Conservation (phyloP, 1,284 basidiomycete genomes). For the Ceraceosorus guamensis region DNA sequence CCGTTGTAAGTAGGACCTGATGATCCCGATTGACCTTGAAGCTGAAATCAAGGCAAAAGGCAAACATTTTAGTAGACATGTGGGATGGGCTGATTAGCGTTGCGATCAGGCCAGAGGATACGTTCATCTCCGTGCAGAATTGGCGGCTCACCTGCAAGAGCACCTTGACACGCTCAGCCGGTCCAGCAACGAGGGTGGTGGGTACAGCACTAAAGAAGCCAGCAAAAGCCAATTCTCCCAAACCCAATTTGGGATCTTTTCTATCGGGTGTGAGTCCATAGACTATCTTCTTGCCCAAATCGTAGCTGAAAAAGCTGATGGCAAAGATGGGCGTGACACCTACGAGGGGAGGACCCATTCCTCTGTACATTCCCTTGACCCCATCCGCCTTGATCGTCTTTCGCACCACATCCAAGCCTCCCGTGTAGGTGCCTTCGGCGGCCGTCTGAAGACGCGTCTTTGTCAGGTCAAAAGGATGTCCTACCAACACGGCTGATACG, state of each 20-base stretch:
- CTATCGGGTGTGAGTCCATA: conserved; percentile 60
- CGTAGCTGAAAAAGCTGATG: conserved; percentile 97
- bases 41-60: conserved; percentile 55
- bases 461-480: conserved; percentile 94
- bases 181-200: conserved; percentile 82
- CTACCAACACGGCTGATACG: conserved; percentile 75
- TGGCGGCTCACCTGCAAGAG: conserved; percentile 66
- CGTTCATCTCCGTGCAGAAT: neutral
- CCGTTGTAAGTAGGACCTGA: conserved; percentile 72
- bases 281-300: conserved; percentile 83
- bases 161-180: conserved; percentile 95
- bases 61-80: no score
- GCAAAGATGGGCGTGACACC: conserved; percentile 99
- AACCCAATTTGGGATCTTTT: conserved; percentile 61
- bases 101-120: neutral
- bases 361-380: conserved; percentile 80
- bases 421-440: conserved; percentile 76
- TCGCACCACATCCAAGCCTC: conserved; percentile 85
- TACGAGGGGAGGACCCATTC: conserved; percentile 88
- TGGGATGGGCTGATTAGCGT: neutral
- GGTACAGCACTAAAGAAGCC: conserved; percentile 93
- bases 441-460: conserved; percentile 92
- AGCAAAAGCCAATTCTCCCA: conserved; percentile 76
- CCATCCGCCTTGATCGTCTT: conserved; percentile 86
- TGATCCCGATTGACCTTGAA: conserved; percentile 73